These are phyloP conservation scores for Lantana camara DNA, from an alignment of 257 asterid species.

Conservation along the genomic window DNA sequence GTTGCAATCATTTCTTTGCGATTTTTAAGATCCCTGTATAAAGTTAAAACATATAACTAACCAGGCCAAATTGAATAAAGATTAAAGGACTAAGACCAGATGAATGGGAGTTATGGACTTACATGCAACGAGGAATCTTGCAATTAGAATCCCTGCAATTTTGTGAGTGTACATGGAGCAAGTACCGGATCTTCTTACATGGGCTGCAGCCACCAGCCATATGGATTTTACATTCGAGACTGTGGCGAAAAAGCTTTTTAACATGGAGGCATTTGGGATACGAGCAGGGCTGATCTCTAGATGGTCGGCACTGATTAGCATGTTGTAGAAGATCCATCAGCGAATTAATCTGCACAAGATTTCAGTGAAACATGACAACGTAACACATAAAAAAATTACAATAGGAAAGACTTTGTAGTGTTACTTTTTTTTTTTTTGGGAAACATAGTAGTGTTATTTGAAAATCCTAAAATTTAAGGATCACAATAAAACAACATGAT, in stretches of 20 bases:
- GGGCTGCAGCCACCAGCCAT: conserved; percentile 40
- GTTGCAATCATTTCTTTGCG: conserved; percentile 18
- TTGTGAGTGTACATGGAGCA: conserved; percentile 41
- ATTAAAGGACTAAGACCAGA: background rate
- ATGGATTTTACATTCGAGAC: conserved; percentile 31
- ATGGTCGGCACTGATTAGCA: conserved; percentile 41
- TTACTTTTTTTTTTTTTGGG: too few species aligned
- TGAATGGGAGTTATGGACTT: conserved; percentile 23
- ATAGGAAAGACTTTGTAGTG: too few species aligned
- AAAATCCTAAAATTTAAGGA: background rate
- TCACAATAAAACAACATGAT: background rate
- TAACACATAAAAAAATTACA: too few species aligned
- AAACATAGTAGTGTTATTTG: background rate
- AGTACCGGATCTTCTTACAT: conserved; percentile 47
- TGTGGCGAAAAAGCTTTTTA: conserved; percentile 42
- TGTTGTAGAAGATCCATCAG: conserved; percentile 42
- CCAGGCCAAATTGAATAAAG: background rate
- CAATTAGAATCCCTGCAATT: conserved; percentile 45
- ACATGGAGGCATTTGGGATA: conserved; percentile 37
- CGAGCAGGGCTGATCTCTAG: conserved; percentile 39
- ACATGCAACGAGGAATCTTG: conserved; percentile 61
- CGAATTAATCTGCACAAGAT: conserved; percentile 33
- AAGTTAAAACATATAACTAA: background rate
- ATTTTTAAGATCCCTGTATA: conserved; percentile 40
- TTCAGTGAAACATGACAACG: too few species aligned